phyloP scores from a whole-genome alignment of 176 grass and related monocot genomes.

The Dendrocalamus sinicus region DNA sequence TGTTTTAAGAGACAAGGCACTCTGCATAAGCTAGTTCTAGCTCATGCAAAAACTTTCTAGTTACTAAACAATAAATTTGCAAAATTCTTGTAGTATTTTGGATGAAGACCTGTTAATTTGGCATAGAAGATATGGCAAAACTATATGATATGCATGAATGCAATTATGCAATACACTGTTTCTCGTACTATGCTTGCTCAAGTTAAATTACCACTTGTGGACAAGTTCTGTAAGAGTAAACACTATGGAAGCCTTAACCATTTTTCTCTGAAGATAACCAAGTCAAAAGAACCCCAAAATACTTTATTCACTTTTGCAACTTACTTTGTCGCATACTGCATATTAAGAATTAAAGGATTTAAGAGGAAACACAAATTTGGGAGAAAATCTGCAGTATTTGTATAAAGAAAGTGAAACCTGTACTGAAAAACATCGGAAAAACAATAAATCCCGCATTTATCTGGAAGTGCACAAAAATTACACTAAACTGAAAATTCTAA shows the following conservation, averaged over 20 bases:
- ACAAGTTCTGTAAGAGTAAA: background rate
- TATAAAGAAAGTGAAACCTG: background rate
- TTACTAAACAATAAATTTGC: background rate
- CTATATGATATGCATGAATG: constrained; percentile 5
- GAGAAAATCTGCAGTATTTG: background rate
- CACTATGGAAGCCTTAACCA: background rate
- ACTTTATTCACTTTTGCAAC: background rate
- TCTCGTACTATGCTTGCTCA: constrained; percentile 4
- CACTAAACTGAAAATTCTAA: background rate
- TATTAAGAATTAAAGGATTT: background rate
- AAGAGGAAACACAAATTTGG: background rate
- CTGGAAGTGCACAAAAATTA: background rate
- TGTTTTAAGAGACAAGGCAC: background rate
- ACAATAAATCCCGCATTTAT: background rate
- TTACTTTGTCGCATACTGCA: background rate
- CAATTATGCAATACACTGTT: background rate
- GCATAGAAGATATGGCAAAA: background rate
- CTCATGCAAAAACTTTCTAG: background rate
- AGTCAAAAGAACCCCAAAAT: background rate
- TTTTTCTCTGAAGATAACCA: background rate
- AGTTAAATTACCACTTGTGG: background rate
- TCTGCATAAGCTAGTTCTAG: constrained; percentile 6
- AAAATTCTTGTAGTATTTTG: background rate
- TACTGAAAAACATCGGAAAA: background rate
- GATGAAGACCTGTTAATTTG: background rate